These are phyloP conservation scores for Thelonectria discophora DNA, from an alignment of 2,329 filamentous ascomycete species.

Conservation along the genomic window DNA sequence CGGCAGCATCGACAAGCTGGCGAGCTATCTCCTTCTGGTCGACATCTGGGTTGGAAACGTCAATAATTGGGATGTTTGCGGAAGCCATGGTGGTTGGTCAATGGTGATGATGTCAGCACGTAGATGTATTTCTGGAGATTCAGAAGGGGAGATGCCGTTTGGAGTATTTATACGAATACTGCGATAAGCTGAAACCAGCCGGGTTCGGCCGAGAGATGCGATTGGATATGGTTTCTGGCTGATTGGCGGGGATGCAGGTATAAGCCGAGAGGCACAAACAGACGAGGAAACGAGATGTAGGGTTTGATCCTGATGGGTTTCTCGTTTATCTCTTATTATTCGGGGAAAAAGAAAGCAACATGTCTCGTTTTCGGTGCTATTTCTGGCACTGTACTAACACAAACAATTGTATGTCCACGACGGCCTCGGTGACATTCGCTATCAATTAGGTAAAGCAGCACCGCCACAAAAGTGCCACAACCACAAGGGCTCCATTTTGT, in stretches of 20 bases:
- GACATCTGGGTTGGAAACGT: slow-evolving; percentile 64
- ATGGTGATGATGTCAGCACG: background rate
- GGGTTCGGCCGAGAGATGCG: slow-evolving; percentile 18
- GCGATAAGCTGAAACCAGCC: slow-evolving; percentile 19
- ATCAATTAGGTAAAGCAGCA: background rate
- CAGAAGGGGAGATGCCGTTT: slow-evolving; percentile 1
- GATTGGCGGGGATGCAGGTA: slow-evolving; percentile 4
- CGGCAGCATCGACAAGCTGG: slow-evolving; percentile 80
- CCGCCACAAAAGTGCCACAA: background rate
- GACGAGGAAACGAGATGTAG: background rate
- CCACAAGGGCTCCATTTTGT: background rate
- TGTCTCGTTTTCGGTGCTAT: background rate
- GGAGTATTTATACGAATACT: slow-evolving; percentile 3
- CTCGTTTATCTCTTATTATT: background rate
- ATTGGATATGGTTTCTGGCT: background rate
- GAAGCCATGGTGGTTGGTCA: slow-evolving; percentile 34
- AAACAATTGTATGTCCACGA: no score
- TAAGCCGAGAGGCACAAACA: slow-evolving; percentile 1
- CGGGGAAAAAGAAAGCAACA: no score
- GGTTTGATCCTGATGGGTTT: background rate
- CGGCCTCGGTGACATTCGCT: background rate
- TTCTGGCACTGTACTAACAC: background rate
- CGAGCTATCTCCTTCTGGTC: slow-evolving; percentile 67
- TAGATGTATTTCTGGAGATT: background rate
- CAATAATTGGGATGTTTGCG: slow-evolving; percentile 79